phyloP scores from a whole-genome alignment of 2,329 filamentous ascomycete species.

The Fusarium graminum region DNA sequence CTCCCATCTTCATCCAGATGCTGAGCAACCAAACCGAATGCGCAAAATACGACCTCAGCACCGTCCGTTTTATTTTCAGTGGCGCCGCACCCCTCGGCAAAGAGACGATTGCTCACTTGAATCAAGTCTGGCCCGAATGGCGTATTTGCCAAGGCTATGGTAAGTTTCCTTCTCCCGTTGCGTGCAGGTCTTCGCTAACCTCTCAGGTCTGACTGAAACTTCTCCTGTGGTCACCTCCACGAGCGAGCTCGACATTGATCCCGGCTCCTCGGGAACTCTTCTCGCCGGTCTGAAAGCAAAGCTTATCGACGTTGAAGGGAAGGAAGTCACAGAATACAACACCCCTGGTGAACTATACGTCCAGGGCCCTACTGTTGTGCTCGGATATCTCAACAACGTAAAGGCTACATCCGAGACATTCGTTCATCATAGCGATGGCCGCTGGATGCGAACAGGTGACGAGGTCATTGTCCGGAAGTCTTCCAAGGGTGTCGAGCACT shows the following conservation, averaged over 20 bases:
- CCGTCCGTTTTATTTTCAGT: constrained; percentile 74
- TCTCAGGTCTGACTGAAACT: constrained; percentile 77
- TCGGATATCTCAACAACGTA: constrained; percentile 90
- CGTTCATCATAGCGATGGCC: constrained; percentile 71
- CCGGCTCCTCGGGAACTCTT: constrained; percentile 77
- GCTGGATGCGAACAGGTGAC: constrained; percentile 88
- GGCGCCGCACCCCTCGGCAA: constrained; percentile 81
- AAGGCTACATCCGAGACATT: constrained; percentile 87
- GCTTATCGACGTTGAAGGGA: constrained; percentile 74
- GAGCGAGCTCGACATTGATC: constrained; percentile 69
- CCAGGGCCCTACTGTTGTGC: constrained; percentile 79
- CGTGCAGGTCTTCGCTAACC: neutral
- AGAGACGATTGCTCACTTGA: constrained; percentile 74
- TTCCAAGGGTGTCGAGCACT: constrained; percentile 78
- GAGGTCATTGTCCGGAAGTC: constrained; percentile 78
- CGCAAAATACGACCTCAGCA: constrained; percentile 76
- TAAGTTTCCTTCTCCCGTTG: constrained; percentile 44
- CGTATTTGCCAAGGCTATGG: constrained; percentile 79
- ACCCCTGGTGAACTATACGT: constrained; percentile 85
- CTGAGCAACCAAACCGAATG: constrained; percentile 71
- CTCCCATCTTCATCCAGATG: constrained; percentile 82
- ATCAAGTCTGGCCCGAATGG: constrained; percentile 73
- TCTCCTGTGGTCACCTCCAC: constrained; percentile 74
- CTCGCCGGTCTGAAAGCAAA: constrained; percentile 73
- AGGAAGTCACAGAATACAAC: constrained; percentile 76